Evolutionary conservation across 1,139 yeast genomes (phyloP).

Genomic region (Taphrina deformans): DNA sequence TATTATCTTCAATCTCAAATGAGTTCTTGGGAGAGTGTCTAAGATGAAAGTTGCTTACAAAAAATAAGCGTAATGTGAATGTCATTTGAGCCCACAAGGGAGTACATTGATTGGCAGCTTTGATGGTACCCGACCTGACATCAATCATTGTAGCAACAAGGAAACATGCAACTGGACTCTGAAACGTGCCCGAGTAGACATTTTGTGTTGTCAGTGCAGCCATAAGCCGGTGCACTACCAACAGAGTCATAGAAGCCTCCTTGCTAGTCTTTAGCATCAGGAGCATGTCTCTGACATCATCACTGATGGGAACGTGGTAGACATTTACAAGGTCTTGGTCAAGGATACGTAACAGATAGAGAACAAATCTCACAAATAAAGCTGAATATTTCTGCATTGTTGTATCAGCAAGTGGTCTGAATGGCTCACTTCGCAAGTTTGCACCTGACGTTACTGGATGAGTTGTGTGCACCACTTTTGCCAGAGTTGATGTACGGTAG

Average conservation of each 20-base stretch:
- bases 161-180: neutral
- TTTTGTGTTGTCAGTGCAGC: neutral
- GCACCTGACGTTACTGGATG: neutral
- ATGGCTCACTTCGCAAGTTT: neutral
- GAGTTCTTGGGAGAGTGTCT: neutral
- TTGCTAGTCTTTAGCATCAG: neutral
- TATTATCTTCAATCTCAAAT: neutral
- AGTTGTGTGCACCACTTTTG: too few relatives aligned
- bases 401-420: neutral
- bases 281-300: neutral
- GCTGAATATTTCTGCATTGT: neutral
- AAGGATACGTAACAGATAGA: neutral
- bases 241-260: neutral
- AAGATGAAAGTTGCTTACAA: neutral
- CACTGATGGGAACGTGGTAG: neutral
- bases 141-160: neutral
- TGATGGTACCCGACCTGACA: neutral
- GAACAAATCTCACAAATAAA: neutral
- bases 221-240: neutral
- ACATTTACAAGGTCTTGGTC: neutral
- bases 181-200: neutral
- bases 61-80: neutral
- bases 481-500: too few relatives aligned
- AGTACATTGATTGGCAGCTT: neutral
- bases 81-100: neutral